phyloP scores from a whole-genome alignment of 345 rosid species.

The Eucalyptus sp. region DNA sequence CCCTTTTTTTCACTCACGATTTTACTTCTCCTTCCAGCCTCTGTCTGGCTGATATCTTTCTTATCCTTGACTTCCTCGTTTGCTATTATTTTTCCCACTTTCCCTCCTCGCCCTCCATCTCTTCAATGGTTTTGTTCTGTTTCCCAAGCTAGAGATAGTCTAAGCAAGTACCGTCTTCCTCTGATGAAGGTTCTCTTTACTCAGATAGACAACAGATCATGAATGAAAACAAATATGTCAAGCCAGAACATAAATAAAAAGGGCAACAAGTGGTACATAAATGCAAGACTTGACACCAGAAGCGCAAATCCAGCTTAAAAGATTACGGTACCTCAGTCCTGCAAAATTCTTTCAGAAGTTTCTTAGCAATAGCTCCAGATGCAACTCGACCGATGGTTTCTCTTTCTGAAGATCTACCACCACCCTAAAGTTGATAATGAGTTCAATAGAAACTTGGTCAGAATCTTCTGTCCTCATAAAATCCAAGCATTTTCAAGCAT shows the following conservation, averaged over 20 bases:
- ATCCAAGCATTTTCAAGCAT: background rate
- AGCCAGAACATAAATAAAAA: background rate
- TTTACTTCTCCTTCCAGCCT: background rate
- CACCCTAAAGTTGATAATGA: constrained; percentile 39
- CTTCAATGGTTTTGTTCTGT: background rate
- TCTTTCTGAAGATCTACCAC: constrained; percentile 98
- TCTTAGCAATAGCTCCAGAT: constrained; percentile 92
- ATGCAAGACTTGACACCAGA: background rate
- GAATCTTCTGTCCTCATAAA: background rate
- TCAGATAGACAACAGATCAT: background rate
- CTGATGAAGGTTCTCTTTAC: background rate
- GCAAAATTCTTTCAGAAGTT: constrained; percentile 60
- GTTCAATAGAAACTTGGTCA: background rate
- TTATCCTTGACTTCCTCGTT: background rate
- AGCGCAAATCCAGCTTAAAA: background rate
- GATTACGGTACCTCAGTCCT: constrained; percentile 58
- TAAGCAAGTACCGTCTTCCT: background rate
- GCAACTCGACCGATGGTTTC: constrained; percentile 99
- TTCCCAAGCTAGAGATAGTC: background rate
- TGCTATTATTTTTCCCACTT: background rate
- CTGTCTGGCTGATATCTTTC: background rate
- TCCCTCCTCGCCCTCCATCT: background rate
- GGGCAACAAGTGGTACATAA: background rate
- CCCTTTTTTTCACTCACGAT: too few species aligned
- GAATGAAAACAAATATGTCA: background rate